These are phyloP conservation scores for Lichina pygmaea DNA, from an alignment of 495 filamentous ascomycete genomes.

Conservation along the genomic window DNA sequence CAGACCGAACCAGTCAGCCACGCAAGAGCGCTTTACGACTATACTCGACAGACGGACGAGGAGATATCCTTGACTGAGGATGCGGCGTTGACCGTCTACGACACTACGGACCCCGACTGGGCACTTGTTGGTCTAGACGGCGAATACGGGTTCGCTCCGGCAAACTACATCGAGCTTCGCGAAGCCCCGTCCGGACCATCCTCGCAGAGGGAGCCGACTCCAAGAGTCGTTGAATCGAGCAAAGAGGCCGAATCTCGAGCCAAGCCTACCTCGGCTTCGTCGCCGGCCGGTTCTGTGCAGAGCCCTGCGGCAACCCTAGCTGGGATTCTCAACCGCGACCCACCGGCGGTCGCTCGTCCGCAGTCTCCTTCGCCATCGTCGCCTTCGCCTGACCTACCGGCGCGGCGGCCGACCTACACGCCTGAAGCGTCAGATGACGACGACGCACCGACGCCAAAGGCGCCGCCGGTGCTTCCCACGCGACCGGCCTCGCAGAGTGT, in stretches of 20 bases:
- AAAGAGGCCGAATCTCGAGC: slow-evolving; percentile 5
- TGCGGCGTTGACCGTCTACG: slow-evolving; percentile 56
- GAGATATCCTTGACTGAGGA: slow-evolving; percentile 92
- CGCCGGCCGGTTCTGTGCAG: slow-evolving; percentile 11
- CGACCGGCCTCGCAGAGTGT: slow-evolving; percentile 39
- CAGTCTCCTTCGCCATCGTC: slow-evolving; percentile 11
- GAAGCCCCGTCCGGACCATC: slow-evolving; percentile 6
- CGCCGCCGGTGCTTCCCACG: slow-evolving; percentile 38
- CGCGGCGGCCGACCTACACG: slow-evolving; percentile 23
- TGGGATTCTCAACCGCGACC: slow-evolving; percentile 33
- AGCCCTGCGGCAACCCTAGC: slow-evolving; percentile 49
- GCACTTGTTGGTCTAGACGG: slow-evolving; percentile 63
- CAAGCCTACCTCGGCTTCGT: slow-evolving; percentile 7
- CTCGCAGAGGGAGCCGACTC: not conserved
- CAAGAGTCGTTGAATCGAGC: not conserved
- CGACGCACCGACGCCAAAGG: slow-evolving; percentile 11
- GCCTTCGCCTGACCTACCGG: slow-evolving; percentile 12
- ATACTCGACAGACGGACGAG: slow-evolving; percentile 89
- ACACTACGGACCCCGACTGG: slow-evolving; percentile 87
- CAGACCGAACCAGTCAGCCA: slow-evolving; percentile 45
- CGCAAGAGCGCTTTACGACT: slow-evolving; percentile 82
- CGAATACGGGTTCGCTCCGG: slow-evolving; percentile 87
- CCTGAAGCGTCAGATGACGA: slow-evolving; percentile 35
- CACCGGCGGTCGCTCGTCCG: not conserved
- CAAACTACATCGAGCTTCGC: slow-evolving; percentile 73